Base-by-base conservation (phyloP, 768 basidiomycete species). In the Porphyrellus cyaneotinctus region DNA sequence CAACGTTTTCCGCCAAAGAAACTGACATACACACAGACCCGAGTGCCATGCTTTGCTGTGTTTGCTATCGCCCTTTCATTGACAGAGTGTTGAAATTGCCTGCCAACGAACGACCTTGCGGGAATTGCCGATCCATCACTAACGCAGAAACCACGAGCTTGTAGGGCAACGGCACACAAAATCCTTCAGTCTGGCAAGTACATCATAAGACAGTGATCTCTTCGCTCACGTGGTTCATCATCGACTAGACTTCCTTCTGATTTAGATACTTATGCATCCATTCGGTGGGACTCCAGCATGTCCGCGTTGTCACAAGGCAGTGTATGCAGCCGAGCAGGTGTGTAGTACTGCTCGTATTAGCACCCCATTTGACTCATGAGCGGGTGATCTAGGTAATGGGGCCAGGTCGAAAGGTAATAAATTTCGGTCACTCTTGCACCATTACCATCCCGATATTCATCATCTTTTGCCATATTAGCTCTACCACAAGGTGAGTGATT, bases 321-420 rank as follows among this genome's bases (percentile, higher is more conserved):
- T 94, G 30, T 95, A 95, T 70, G 87, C 87, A 54, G 91, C 91
- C 47, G 91, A 95, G 68, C 90, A 94, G 80, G 88, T 85, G 54
- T 57, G 76, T 31, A 26, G 14, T 39, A 47, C 45, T 32, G 10
- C 15, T 32, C 12, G 14, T 57, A 18, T 33, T 14, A 47, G 31
- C 38, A 18, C 30, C 28, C 28, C 43, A 42, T 36, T 49, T 17
- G 22, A 47, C 44, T 53, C 35, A 56, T 55, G 9, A 28, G 14
- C 37, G 6, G 60, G 43, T 61, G 54, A 56, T 47, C 52, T 59
- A 91, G 88, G 81, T 81, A 28, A 83, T 94, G 76, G 92, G 92
- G 18, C 92, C 92, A 48, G 92, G 88, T 22, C 81, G 92, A 66
- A 92, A 87, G 82, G 92, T 91, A 64, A 62, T 80, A 58, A 26